Conservation (phyloP, 352 stramenopile genomes). For the Phytophthora nicotianae region DNA sequence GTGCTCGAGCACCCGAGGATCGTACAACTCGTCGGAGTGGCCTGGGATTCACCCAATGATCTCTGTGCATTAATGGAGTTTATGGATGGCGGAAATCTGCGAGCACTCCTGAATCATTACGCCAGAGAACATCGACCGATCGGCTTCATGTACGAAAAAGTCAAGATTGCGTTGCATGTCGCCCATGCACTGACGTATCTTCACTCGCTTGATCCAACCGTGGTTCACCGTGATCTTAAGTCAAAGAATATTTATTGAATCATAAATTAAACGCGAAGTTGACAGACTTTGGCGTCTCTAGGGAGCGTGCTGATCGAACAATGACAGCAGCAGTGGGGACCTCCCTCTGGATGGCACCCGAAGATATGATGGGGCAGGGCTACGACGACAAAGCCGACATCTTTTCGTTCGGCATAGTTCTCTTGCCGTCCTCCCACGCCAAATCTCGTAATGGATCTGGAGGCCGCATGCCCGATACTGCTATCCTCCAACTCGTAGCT, state of each 20-base stretch:
- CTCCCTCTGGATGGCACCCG: conserved; percentile 39
- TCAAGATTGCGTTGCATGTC: conserved; percentile 39
- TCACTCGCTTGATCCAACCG: conserved; percentile 23
- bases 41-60: conserved; percentile 43
- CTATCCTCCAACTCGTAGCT: conserved; percentile 29
- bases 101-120: not conserved
- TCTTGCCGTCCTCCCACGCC: conserved; percentile 33
- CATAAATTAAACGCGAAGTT: too few species aligned
- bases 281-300: conserved; percentile 53
- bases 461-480: conserved; percentile 14
- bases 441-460: not conserved
- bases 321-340: conserved; percentile 42
- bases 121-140: conserved; percentile 2
- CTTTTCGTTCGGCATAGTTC: conserved; percentile 32
- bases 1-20: conserved; percentile 44
- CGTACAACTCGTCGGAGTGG: conserved; percentile 42
- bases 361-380: conserved; percentile 41
- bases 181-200: conserved; percentile 42
- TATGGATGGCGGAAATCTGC: conserved; percentile 39
- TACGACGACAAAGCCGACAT: conserved; percentile 32
- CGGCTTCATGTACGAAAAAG: conserved; percentile 38
- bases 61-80: conserved; percentile 44
- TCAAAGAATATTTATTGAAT: conserved; percentile 41
- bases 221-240: conserved; percentile 36
- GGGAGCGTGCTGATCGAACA: conserved; percentile 20